Evolutionary conservation across 768 basidiomycete species (phyloP).

Genomic region (Sarcodon aspratus): DNA sequence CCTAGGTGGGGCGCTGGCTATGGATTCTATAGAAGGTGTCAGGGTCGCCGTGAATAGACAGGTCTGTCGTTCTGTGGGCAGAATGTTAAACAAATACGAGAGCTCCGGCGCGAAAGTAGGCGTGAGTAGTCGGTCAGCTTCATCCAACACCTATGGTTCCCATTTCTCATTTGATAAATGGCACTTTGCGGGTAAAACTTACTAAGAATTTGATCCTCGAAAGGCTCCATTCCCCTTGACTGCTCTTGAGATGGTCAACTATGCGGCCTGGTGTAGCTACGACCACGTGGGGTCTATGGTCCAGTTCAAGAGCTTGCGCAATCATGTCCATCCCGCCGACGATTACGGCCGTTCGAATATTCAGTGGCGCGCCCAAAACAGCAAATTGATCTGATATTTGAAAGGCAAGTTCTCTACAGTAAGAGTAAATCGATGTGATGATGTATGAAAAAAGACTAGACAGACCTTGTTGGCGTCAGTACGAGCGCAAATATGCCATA

Average conservation of each 20-base stretch:
- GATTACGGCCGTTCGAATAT: slow-evolving; percentile 75
- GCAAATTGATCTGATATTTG: slow-evolving; percentile 96
- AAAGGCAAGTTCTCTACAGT: slow-evolving; percentile 81
- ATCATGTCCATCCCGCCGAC: slow-evolving; percentile 99
- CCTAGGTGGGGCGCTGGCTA: slow-evolving; percentile 62
- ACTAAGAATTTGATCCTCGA: slow-evolving; percentile 81
- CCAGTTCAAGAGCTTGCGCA: slow-evolving; percentile 79
- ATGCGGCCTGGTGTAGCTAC: slow-evolving; percentile 95
- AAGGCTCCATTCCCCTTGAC: slow-evolving; percentile 71
- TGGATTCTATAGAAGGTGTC: slow-evolving; percentile 71
- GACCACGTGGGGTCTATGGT: slow-evolving; percentile 80
- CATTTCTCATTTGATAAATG: not conserved
- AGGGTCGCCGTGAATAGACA: slow-evolving; percentile 95
- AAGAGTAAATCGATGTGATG: not conserved
- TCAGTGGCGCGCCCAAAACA: slow-evolving; percentile 75
- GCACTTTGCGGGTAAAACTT: slow-evolving; percentile 13
- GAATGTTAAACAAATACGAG: slow-evolving; percentile 56
- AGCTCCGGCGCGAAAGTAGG: slow-evolving; percentile 85
- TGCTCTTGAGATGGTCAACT: slow-evolving; percentile 79
- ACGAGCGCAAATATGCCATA: slow-evolving; percentile 92
- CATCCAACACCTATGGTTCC: slow-evolving; percentile 70
- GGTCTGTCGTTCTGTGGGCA: slow-evolving; percentile 87
- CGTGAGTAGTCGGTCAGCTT: slow-evolving; percentile 89
- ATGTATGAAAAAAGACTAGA: not conserved
- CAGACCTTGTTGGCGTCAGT: slow-evolving; percentile 84